Percentiles rank a stretch among this genome's conserved stretches.
Evolutionary conservation across 306 rosid species (phyloP).

Genomic region (Medicago truncatula): MtrunA17r5.0-ANR NC_053044.1:46332501-46333000

Average conservation of each 20-base stretch:
- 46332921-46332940: no score
- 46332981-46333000: no score
- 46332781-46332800: background rate
- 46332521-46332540: background rate
- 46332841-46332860: background rate
- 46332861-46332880: no score
- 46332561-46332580: constrained; percentile 7
- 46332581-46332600: background rate
- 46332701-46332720: constrained; percentile 11
- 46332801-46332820: background rate
- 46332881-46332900: no score
- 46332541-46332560: constrained; percentile 11
- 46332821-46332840: background rate
- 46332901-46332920: no score
- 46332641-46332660: background rate
- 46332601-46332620: background rate
- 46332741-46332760: constrained; percentile 2
- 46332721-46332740: constrained; percentile 22
- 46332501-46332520: background rate
- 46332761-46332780: constrained; percentile 14
- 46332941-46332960: no score
- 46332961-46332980: no score
- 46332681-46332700: background rate
- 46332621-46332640: constrained; percentile 3
- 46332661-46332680: background rate